Conservation (phyloP, 2,329 filamentous ascomycete species). For the Geosmithia flava region DNA sequence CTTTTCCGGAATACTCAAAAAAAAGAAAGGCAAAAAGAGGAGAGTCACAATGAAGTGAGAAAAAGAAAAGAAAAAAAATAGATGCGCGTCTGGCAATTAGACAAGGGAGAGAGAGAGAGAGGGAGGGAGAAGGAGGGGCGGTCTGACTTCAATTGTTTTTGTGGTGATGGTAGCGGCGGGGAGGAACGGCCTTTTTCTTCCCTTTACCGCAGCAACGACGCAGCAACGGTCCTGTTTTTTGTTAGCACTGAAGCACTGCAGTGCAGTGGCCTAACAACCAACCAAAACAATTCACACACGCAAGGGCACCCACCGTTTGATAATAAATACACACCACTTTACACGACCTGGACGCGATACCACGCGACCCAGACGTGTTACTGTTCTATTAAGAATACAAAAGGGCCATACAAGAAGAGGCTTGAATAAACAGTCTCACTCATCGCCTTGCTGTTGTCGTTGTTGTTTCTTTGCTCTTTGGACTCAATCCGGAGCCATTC, state of each 20-base stretch:
- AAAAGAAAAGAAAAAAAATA: too few species aligned
- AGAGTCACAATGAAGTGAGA: too few species aligned
- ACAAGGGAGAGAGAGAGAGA: not conserved
- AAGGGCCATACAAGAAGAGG: not conserved
- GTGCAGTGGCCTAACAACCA: conserved; percentile 2
- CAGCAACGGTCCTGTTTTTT: not conserved
- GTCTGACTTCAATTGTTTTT: not conserved
- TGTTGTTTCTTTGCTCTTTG: too few species aligned
- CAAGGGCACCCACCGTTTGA: not conserved
- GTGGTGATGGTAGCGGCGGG: not conserved
- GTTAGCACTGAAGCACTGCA: too few species aligned
- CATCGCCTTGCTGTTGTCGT: not conserved
- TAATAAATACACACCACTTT: conserved; percentile 13
- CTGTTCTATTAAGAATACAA: not conserved
- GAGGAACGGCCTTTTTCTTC: too few species aligned
- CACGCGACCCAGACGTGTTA: conserved; percentile 3
- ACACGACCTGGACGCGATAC: conserved; percentile 16
- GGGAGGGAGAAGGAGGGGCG: not conserved
- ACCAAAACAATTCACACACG: not conserved
- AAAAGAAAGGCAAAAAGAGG: too few species aligned
- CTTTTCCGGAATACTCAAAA: too few species aligned
- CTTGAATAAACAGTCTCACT: not conserved
- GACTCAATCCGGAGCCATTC: too few species aligned
- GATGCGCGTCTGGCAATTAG: not conserved
- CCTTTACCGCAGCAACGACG: conserved; percentile 20